A percentile compares a stretch with the other conserved stretches of the same genome.
phyloP scores from a whole-genome alignment of 225 moss, liverwort and hornwort species.

The Polytrichum commune region DNA sequence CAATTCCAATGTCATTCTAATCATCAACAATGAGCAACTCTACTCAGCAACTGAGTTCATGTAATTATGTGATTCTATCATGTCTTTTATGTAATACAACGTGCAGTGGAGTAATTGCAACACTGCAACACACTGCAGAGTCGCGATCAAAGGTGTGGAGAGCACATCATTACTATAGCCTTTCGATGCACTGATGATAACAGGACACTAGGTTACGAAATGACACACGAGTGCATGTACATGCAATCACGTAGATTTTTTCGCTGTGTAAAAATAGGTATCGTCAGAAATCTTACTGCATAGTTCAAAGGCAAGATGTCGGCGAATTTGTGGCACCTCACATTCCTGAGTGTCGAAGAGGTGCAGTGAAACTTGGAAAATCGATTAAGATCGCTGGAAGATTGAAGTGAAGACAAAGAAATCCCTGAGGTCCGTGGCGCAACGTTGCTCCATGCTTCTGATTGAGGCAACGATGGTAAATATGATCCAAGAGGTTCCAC shows the following conservation, averaged over 20 bases:
- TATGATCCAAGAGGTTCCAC: background rate
- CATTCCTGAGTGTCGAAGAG: constrained; percentile 4
- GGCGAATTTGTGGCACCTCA: constrained; percentile 27
- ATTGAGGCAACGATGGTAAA: background rate
- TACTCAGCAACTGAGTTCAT: no score
- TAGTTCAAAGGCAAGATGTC: constrained; percentile 24
- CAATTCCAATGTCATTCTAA: no score
- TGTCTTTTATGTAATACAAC: no score
- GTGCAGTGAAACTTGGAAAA: background rate
- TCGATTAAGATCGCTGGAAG: background rate
- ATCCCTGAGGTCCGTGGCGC: background rate
- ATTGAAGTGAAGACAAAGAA: background rate
- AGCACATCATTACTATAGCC: no score
- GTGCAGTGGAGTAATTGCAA: no score
- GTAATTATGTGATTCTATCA: no score
- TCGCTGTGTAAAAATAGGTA: background rate
- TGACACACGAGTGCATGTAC: background rate
- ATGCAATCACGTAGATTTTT: background rate
- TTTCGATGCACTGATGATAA: background rate
- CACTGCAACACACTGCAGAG: no score
- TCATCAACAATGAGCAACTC: no score
- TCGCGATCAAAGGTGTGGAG: no score
- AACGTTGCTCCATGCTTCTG: constrained; percentile 1
- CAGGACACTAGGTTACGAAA: background rate
- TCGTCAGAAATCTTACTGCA: constrained; percentile 21